These are phyloP conservation scores for Sporodiniella umbellata DNA, from an alignment of 371 early-diverging fungal species.

Conservation along the genomic window DNA sequence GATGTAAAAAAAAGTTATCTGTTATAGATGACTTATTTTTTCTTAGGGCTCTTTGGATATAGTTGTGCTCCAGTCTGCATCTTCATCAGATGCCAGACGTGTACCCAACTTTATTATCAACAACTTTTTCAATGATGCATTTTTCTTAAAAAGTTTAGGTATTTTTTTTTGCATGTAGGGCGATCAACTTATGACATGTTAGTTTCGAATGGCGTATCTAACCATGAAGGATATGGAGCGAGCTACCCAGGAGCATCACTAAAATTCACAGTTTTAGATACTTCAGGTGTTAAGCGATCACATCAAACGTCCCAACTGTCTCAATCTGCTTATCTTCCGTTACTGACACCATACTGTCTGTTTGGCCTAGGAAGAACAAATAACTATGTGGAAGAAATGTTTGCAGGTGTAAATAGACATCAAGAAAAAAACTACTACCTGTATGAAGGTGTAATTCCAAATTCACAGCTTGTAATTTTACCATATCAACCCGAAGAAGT, in stretches of 20 bases:
- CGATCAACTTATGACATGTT: background rate
- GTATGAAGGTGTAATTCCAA: constrained; percentile 88
- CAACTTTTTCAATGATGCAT: constrained; percentile 89
- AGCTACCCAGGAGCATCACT: constrained; percentile 79
- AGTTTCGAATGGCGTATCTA: constrained; percentile 76
- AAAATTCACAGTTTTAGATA: constrained; percentile 83
- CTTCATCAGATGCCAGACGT: constrained; percentile 23
- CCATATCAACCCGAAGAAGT: constrained; percentile 69
- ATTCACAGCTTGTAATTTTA: constrained; percentile 87
- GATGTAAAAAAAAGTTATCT: constrained; percentile 61
- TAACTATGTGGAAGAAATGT: constrained; percentile 90
- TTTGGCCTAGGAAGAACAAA: constrained; percentile 93
- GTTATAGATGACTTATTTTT: background rate
- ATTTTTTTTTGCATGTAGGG: background rate
- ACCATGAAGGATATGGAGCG: constrained; percentile 71
- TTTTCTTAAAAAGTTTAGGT: constrained; percentile 86
- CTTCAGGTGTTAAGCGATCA: constrained; percentile 71
- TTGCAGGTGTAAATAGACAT: constrained; percentile 77
- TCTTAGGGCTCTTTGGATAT: constrained; percentile 82
- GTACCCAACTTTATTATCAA: constrained; percentile 63
- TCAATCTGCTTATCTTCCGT: constrained; percentile 70
- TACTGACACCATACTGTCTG: constrained; percentile 81
- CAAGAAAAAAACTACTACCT: constrained; percentile 55
- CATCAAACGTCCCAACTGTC: constrained; percentile 80
- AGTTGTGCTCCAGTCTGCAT: constrained; percentile 51